These are phyloP conservation scores for Bothriochloa decipiens DNA, from an alignment of 176 grass and related monocot species.

Conservation along the genomic window DNA sequence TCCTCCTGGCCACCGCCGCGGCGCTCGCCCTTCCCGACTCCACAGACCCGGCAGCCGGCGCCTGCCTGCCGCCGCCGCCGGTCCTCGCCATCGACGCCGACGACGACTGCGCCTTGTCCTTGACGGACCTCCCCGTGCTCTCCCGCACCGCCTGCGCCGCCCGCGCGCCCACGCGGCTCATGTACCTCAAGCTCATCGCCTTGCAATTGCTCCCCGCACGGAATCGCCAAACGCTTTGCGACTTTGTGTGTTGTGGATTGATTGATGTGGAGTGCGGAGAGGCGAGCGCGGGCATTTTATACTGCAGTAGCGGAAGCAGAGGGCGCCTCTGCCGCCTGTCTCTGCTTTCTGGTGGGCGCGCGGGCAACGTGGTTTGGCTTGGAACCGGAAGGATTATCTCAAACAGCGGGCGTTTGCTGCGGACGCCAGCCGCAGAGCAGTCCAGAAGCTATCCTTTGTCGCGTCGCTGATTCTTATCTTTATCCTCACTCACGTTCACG, in stretches of 20 bases:
- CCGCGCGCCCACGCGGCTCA: constrained; percentile 55
- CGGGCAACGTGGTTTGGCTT: neutral
- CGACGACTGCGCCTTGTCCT: constrained; percentile 60
- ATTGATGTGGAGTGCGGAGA: neutral
- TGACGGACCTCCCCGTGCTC: constrained; percentile 42
- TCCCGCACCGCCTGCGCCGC: constrained; percentile 57
- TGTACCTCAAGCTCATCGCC: constrained; percentile 71
- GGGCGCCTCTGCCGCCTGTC: neutral
- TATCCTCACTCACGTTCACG: neutral
- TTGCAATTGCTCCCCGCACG: neutral
- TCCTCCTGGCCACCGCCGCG: constrained; percentile 5
- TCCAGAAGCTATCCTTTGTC: neutral
- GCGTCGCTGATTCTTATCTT: neutral
- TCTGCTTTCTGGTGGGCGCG: constrained; percentile 30
- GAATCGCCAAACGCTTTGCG: too few relatives aligned
- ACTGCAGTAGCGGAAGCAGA: too few relatives aligned
- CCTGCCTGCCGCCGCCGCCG: neutral
- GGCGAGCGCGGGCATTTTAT: neutral
- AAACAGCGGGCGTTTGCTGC: too few relatives aligned
- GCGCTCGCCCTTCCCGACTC: constrained; percentile 47
- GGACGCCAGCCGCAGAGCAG: too few relatives aligned
- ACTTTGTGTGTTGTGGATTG: neutral
- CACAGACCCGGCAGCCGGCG: constrained; percentile 44
- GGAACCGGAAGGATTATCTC: neutral
- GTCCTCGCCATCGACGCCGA: constrained; percentile 19